Evolutionary conservation across 2,329 filamentous ascomycete genomes (phyloP).

Genomic region (Curvularia verruculosa): DNA sequence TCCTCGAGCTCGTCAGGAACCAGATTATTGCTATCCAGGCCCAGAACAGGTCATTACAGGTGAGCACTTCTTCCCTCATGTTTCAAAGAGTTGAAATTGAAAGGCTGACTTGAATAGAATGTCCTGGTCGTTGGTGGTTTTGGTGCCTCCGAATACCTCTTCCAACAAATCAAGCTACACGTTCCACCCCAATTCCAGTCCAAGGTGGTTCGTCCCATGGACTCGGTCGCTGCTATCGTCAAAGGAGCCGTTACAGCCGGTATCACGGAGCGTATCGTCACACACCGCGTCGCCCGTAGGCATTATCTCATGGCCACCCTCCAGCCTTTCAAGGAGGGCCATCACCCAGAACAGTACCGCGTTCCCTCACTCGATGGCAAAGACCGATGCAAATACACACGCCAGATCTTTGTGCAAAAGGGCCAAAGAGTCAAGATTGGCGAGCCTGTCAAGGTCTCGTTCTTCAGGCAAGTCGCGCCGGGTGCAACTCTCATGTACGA

Average conservation of each 20-base stretch:
- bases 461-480: slow-evolving; percentile 96
- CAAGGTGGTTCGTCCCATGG: slow-evolving; percentile 98
- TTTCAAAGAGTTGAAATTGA: neutral
- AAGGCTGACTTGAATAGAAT: slow-evolving; percentile 62
- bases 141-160: slow-evolving; percentile 96
- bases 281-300: slow-evolving; percentile 92
- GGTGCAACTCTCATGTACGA: slow-evolving; percentile 99
- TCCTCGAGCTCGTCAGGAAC: slow-evolving; percentile 93
- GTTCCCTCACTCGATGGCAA: slow-evolving; percentile 96
- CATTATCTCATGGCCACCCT: slow-evolving; percentile 99
- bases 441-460: slow-evolving; percentile 97
- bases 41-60: slow-evolving; percentile 88
- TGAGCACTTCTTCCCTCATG: slow-evolving; percentile 45
- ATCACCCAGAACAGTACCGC: slow-evolving; percentile 97
- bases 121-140: slow-evolving; percentile 98
- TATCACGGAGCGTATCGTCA: slow-evolving; percentile 96
- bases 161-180: slow-evolving; percentile 99
- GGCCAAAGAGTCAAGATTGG: slow-evolving; percentile 99
- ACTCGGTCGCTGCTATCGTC: slow-evolving; percentile 97
- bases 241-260: slow-evolving; percentile 97
- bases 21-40: slow-evolving; percentile 99
- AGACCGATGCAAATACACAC: slow-evolving; percentile 97
- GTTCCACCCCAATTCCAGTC: slow-evolving; percentile 98
- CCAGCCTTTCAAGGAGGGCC: slow-evolving; percentile 98
- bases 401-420: slow-evolving; percentile 98